Evolutionary conservation across 805 yeast genomes (phyloP).

Genomic region (Komagataella ulmi): DNA sequence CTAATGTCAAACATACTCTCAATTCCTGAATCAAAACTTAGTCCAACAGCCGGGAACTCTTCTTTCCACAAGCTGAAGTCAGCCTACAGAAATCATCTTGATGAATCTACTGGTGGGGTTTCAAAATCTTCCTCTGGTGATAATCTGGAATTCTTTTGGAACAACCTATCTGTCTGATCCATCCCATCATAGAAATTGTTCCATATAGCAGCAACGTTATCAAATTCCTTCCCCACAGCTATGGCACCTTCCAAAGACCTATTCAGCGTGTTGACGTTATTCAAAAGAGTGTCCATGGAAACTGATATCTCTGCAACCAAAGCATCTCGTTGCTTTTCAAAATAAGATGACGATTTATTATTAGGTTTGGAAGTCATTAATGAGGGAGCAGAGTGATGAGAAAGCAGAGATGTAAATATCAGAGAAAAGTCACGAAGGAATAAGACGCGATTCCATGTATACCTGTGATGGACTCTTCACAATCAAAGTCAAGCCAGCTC

Average conservation of each 20-base stretch:
- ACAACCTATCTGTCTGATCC: constrained; percentile 15
- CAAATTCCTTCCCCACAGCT: constrained; percentile 68
- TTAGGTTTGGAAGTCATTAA: neutral
- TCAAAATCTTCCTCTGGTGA: neutral
- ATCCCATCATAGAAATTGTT: constrained; percentile 46
- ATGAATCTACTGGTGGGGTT: neutral
- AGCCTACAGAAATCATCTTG: neutral
- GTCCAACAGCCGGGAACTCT: no score
- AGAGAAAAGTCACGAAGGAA: neutral
- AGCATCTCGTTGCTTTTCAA: constrained; percentile 46
- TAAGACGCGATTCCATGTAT: neutral
- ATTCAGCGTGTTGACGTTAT: constrained; percentile 51
- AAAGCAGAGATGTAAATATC: neutral
- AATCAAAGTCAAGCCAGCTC: no score
- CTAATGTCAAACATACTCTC: no score
- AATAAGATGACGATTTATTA: constrained; percentile 16
- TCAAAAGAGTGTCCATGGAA: constrained; percentile 51
- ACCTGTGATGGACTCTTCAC: no score
- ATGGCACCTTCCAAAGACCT: constrained; percentile 53
- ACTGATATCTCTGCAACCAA: constrained; percentile 42
- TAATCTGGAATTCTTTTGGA: neutral
- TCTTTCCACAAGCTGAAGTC: no score
- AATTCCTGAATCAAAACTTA: no score
- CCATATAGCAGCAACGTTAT: constrained; percentile 62
- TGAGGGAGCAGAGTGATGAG: neutral